Evolutionary conservation across 176 grass and related monocot species (phyloP), one percentile per base, ranked within the genome.

Genomic region (Rhipidocladum racemiflorum): DNA sequence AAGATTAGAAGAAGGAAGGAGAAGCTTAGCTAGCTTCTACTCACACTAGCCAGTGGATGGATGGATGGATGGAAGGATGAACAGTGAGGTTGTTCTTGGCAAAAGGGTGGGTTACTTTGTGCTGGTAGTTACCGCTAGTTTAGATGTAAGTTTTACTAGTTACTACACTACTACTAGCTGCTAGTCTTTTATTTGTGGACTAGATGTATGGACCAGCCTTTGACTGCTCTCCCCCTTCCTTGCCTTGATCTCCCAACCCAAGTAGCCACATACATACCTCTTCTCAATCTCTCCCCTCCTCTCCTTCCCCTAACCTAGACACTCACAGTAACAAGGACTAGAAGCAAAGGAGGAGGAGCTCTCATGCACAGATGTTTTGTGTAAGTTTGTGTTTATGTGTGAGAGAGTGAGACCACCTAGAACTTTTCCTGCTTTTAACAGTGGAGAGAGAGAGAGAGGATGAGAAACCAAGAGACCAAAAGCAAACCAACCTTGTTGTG

Each of bases 401-500:
- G 68, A n/a, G 13, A 5, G 40, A 24, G 18, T 56, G 77, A 84
- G 20, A 72, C 48, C 67, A 50, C 35, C 28, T 56, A 65, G 32
- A 50, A 54, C 10, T 4, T 61, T 51, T 17, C 16, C 42, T 55
- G 25, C 39, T 70, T 77, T 75, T 24, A 68, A 75, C 82, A 81
- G 70, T 35, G 6, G 73, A 50, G 68, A 63, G 43, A 23, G 32
- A 53, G 51, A n/a, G 74, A n/a, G 68, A 13, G 23, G 40, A 46
- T 61, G 68, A 89, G 35, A 83, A 50, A 76, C 76, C 65, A 68
- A 71, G 55, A 78, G 69, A 90, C 91, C 83, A 95, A 89, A 93
- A 86, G 87, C 71, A 54, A 89, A 46, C 81, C 64, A 81, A 85
- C 72, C 88, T 85, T 77, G 70, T 80, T 80, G 65, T 70, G 82